phyloP scores from a whole-genome alignment of 345 rosid genomes.

The Brassica incana region DNA sequence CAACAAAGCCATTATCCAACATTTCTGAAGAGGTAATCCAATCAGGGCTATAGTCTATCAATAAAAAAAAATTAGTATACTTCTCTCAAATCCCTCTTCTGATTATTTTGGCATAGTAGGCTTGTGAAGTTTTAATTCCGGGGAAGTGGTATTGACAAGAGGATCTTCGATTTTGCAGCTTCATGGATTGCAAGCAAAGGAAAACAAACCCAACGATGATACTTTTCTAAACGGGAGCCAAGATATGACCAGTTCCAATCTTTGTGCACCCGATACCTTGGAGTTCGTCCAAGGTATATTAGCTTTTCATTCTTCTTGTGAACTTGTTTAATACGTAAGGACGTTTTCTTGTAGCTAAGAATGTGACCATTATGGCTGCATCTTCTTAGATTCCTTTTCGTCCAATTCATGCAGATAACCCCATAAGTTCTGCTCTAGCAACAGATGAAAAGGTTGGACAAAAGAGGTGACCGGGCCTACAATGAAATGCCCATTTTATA shows the following conservation, averaged over 20 bases:
- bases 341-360: slow-evolving; percentile 19
- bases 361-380: slow-evolving; percentile 16
- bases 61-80: background rate
- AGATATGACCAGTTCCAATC: slow-evolving; percentile 34
- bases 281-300: slow-evolving; percentile 61
- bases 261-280: slow-evolving; percentile 64
- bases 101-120: background rate
- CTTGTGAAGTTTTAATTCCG: slow-evolving; percentile 15
- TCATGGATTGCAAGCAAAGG: slow-evolving; percentile 53
- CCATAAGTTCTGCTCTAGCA: slow-evolving; percentile 36
- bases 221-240: slow-evolving; percentile 36
- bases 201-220: slow-evolving; percentile 39
- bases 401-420: slow-evolving; percentile 44
- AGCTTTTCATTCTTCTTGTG: slow-evolving; percentile 13
- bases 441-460: background rate
- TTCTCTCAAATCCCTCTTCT: background rate
- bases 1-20: slow-evolving; percentile 32
- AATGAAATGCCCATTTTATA: no score
- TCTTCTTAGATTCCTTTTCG: slow-evolving; percentile 16
- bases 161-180: slow-evolving; percentile 55
- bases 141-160: slow-evolving; percentile 33
- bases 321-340: slow-evolving; percentile 12
- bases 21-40: slow-evolving; percentile 38
- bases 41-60: background rate
- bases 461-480: no score